Percentiles rank a stretch among this genome's conserved stretches.
These are phyloP conservation scores for Chaetoceros muelleri DNA, from an alignment of 108 stramenopile species.

Conservation along the genomic window DNA sequence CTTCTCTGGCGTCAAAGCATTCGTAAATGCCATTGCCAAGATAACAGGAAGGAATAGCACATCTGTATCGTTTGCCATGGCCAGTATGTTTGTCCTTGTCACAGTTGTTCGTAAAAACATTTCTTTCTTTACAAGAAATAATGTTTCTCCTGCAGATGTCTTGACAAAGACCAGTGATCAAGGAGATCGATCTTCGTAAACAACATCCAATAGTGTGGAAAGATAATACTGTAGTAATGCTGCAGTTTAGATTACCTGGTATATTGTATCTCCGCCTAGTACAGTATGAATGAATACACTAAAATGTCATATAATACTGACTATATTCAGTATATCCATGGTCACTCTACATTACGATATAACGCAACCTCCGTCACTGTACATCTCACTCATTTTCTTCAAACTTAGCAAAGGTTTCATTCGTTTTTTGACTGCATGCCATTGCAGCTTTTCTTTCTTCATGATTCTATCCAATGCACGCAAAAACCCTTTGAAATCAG, in stretches of 20 bases:
- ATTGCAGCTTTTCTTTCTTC: conserved; percentile 24
- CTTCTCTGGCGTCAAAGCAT: conserved; percentile 1
- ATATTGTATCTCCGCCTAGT: too few species aligned
- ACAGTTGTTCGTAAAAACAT: conserved; percentile 18
- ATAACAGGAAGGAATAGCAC: conserved; percentile 20
- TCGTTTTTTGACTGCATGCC: conserved; percentile 19
- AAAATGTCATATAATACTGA: too few species aligned
- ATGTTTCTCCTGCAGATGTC: conserved; percentile 46
- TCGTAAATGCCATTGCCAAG: conserved; percentile 17
- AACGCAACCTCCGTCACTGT: background rate
- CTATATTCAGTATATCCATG: too few species aligned
- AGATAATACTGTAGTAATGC: too few species aligned
- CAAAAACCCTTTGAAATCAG: conserved; percentile 26
- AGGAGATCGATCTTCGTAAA: too few species aligned
- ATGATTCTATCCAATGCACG: conserved; percentile 13
- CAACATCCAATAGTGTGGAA: too few species aligned
- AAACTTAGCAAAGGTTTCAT: conserved; percentile 14
- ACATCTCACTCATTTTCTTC: background rate
- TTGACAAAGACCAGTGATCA: conserved; percentile 20
- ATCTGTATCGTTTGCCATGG: conserved; percentile 12
- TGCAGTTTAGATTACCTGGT: too few species aligned
- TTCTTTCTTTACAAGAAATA: conserved; percentile 20
- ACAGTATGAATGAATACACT: too few species aligned
- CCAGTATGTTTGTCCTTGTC: conserved; percentile 6
- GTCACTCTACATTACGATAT: background rate